phyloP scores from a whole-genome alignment of 768 basidiomycete species.

The Russula lepida region DNA sequence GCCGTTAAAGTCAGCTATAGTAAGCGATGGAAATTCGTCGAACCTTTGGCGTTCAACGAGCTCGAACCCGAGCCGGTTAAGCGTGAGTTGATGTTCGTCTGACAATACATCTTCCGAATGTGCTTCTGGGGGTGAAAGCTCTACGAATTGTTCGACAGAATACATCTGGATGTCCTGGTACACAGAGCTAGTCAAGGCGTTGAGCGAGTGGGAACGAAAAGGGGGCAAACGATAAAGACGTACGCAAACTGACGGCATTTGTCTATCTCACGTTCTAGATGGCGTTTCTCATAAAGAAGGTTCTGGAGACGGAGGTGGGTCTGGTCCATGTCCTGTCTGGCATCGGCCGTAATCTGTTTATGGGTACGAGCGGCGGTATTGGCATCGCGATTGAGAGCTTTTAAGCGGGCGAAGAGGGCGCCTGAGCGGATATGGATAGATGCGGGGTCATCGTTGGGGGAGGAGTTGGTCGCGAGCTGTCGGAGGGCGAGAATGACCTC shows the following conservation, averaged over 20 bases:
- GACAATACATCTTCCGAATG: constrained; percentile 51
- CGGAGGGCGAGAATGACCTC: constrained; percentile 53
- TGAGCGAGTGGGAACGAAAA: not conserved
- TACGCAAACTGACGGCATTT: constrained; percentile 91
- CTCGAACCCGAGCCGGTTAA: constrained; percentile 81
- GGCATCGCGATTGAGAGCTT: constrained; percentile 66
- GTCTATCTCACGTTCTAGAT: constrained; percentile 85
- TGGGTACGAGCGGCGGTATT: constrained; percentile 63
- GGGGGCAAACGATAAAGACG: constrained; percentile 26
- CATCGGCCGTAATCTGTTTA: constrained; percentile 63
- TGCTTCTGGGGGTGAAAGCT: constrained; percentile 60
- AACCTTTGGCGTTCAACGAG: constrained; percentile 83
- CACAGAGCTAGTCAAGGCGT: constrained; percentile 48
- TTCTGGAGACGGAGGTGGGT: constrained; percentile 82
- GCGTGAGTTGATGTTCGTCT: constrained; percentile 78
- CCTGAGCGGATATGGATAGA: constrained; percentile 57
- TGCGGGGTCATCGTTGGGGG: constrained; percentile 39
- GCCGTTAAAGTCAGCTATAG: constrained; percentile 3
- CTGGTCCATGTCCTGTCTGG: constrained; percentile 85
- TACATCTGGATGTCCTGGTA: constrained; percentile 83
- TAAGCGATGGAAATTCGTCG: constrained; percentile 15
- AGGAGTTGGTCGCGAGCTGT: constrained; percentile 46
- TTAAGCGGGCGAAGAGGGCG: constrained; percentile 72
- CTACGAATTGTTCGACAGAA: constrained; percentile 55
- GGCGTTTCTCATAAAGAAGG: constrained; percentile 79